A percentile compares a stretch with the other conserved stretches of the same genome.
Evolutionary conservation across 768 basidiomycete genomes (phyloP).

Genomic region (Mycena indigotica): DNA sequence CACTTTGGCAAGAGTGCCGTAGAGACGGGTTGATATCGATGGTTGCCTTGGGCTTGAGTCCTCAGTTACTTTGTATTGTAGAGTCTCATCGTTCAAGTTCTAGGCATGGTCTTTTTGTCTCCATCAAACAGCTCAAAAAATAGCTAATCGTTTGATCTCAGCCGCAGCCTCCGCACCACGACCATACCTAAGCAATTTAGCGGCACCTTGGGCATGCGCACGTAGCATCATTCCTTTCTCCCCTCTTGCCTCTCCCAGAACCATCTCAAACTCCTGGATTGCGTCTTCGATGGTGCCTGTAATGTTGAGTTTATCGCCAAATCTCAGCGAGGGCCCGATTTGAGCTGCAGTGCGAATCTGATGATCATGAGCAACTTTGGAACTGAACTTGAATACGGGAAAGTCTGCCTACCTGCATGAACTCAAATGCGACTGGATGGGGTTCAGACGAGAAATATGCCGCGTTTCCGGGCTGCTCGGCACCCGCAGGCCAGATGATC

Average conservation of each 20-base stretch:
- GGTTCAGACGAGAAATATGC: conserved; percentile 7
- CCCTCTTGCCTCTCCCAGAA: conserved; percentile 1
- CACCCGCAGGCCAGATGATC: conserved; percentile 10
- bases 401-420: conserved; percentile 10
- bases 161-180: background rate
- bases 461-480: conserved; percentile 10
- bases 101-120: too few species aligned
- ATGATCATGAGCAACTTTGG: background rate
- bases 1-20: too few species aligned
- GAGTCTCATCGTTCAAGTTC: too few species aligned
- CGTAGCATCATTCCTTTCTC: background rate
- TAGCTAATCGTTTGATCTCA: conserved; percentile 3
- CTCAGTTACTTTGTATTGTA: too few species aligned
- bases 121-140: background rate
- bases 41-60: too few species aligned
- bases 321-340: conserved; percentile 3
- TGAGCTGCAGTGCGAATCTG: conserved; percentile 7
- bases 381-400: too few species aligned
- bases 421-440: conserved; percentile 9
- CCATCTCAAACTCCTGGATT: conserved; percentile 4
- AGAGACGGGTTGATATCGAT: too few species aligned
- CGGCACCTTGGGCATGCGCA: background rate
- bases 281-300: conserved; percentile 11
- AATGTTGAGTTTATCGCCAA: background rate
- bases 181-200: background rate